phyloP scores from a whole-genome alignment of 2,329 filamentous ascomycete genomes.

The Colletotrichum sp. region DNA sequence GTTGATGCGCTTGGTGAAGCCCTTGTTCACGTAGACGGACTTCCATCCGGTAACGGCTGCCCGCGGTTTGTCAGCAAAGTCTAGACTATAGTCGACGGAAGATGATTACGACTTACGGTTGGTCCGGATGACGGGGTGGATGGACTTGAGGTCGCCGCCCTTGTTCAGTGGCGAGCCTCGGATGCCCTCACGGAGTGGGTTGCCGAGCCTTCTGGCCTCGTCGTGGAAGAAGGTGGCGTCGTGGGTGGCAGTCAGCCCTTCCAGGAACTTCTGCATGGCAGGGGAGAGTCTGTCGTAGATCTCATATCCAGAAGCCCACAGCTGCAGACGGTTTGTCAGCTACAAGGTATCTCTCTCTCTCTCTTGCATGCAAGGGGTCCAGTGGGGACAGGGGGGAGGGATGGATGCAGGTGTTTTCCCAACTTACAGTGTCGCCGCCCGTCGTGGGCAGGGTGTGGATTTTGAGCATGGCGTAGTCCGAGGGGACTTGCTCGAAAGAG shows the following conservation, averaged over 20 bases:
- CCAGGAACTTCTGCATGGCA: slow-evolving; percentile 50
- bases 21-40: slow-evolving; percentile 54
- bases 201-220: slow-evolving; percentile 51
- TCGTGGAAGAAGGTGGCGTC: slow-evolving; percentile 56
- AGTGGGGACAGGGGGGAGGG: not conserved
- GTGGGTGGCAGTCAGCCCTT: slow-evolving; percentile 54
- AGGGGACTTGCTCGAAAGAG: slow-evolving; percentile 49
- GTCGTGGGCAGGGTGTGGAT: slow-evolving; percentile 46
- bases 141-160: slow-evolving; percentile 53
- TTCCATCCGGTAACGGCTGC: slow-evolving; percentile 61
- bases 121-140: slow-evolving; percentile 61
- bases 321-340: slow-evolving; percentile 33
- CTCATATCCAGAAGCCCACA: slow-evolving; percentile 57
- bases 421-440: slow-evolving; percentile 43
- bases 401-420: not conserved
- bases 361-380: not conserved
- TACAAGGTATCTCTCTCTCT: not conserved
- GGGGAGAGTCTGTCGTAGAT: slow-evolving; percentile 60
- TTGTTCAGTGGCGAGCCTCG: slow-evolving; percentile 63
- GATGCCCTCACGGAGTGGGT: slow-evolving; percentile 45
- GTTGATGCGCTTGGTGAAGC: slow-evolving; percentile 60
- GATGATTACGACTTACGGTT: slow-evolving; percentile 42
- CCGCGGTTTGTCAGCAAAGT: not conserved
- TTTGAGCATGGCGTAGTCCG: slow-evolving; percentile 52
- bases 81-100: not conserved